Percentiles rank a stretch among this genome's conserved stretches.
Conservation (phyloP, 2,329 filamentous ascomycete genomes). For the Cladosporium sp. region DNA sequence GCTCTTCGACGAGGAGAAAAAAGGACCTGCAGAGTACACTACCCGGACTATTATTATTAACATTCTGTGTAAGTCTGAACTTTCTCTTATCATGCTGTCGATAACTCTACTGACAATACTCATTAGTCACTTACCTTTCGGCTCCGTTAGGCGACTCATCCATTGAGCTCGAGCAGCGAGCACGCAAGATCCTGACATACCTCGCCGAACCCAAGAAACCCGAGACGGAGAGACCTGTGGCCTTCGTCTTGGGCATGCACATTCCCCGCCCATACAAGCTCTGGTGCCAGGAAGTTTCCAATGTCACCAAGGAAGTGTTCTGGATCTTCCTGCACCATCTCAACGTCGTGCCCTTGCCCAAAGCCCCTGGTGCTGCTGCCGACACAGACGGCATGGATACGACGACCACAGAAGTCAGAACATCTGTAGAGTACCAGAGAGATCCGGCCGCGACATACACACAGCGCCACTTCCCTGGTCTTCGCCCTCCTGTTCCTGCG, state of each 20-base stretch:
- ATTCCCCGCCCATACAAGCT: slow-evolving; percentile 82
- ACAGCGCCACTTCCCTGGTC: slow-evolving; percentile 73
- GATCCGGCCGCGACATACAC: slow-evolving; percentile 40
- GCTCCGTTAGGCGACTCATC: slow-evolving; percentile 47
- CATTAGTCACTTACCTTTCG: slow-evolving; percentile 70
- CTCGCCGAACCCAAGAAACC: slow-evolving; percentile 73
- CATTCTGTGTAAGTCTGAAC: slow-evolving; percentile 56
- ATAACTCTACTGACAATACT: slow-evolving; percentile 12
- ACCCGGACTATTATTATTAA: slow-evolving; percentile 88
- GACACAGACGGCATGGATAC: background rate
- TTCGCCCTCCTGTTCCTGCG: slow-evolving; percentile 84
- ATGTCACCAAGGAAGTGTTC: slow-evolving; percentile 96
- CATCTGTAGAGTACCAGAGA: slow-evolving; percentile 18
- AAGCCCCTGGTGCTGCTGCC: slow-evolving; percentile 14
- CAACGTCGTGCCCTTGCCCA: slow-evolving; percentile 72
- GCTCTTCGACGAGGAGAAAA: slow-evolving; percentile 97
- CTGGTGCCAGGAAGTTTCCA: slow-evolving; percentile 89
- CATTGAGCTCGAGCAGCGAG: slow-evolving; percentile 53
- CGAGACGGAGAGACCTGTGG: slow-evolving; percentile 70
- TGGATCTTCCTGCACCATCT: slow-evolving; percentile 98
- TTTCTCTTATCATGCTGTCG: background rate
- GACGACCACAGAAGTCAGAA: slow-evolving; percentile 20
- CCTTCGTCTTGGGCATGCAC: slow-evolving; percentile 87
- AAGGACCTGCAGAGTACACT: slow-evolving; percentile 93
- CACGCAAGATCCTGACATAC: slow-evolving; percentile 70